These are phyloP conservation scores for Penicillium tannophilum DNA, from an alignment of 495 filamentous ascomycete genomes.

Conservation along the genomic window DNA sequence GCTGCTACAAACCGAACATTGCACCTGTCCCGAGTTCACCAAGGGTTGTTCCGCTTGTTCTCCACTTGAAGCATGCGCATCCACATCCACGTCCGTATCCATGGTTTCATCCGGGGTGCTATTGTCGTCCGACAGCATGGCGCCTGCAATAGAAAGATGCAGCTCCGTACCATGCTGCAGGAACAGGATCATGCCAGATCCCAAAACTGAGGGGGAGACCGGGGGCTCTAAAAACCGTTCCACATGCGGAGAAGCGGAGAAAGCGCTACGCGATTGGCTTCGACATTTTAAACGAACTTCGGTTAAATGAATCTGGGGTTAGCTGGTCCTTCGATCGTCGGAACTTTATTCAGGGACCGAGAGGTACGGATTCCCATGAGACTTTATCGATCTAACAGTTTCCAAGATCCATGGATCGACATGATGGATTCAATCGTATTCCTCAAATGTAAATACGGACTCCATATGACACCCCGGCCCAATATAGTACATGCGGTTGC, in stretches of 20 bases:
- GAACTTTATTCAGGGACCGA: not conserved
- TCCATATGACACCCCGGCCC: not conserved
- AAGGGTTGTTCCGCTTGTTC: slow-evolving; percentile 25
- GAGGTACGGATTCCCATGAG: not conserved
- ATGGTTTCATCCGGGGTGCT: slow-evolving; percentile 27
- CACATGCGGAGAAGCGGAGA: slow-evolving; percentile 20
- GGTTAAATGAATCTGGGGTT: slow-evolving; percentile 31
- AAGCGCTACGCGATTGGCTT: slow-evolving; percentile 12
- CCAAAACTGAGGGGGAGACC: slow-evolving; percentile 19
- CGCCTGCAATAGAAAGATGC: slow-evolving; percentile 17
- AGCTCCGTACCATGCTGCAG: slow-evolving; percentile 10
- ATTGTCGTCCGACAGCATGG: slow-evolving; percentile 39
- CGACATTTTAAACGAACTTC: slow-evolving; percentile 17
- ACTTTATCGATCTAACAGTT: too few species aligned
- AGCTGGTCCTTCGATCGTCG: not conserved
- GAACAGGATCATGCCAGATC: not conserved
- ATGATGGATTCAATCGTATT: not conserved
- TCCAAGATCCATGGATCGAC: too few species aligned
- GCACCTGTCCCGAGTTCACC: slow-evolving; percentile 26
- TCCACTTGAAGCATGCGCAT: slow-evolving; percentile 13
- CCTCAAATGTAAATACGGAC: too few species aligned
- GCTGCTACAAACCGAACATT: slow-evolving; percentile 54
- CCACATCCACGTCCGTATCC: slow-evolving; percentile 10
- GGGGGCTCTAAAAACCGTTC: slow-evolving; percentile 8
- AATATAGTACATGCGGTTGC: not conserved